Base-by-base conservation (phyloP, 1,284 basidiomycete species). In the Puccinia novopanici region DNA sequence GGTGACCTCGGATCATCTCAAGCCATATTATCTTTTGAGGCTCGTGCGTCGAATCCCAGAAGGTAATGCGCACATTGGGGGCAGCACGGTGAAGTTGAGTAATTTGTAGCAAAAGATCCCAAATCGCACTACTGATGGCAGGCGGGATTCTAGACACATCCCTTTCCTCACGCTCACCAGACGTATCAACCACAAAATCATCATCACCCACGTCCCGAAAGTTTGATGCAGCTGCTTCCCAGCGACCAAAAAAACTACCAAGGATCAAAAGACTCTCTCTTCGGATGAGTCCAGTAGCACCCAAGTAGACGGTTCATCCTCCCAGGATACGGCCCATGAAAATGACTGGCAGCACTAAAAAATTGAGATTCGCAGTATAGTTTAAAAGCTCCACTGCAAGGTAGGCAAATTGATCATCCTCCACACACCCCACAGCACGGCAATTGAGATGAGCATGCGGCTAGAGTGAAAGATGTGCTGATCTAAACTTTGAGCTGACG, bases 31-130 rank as follows among this genome's bases (percentile, higher is more conserved):
- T 84, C 79, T 70, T 55, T 55, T 15, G 88, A 86, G 0, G 91
- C 84, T 12, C 87, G 84, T 82, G 88, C 84, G 82, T 89, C 92
- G 84, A 95, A 93, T 8, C 90, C 90, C 48, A 99, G 89, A 12
- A 99, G 87, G 86, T 94, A 92, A 87, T 98, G 94, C 0, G 92
- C 50, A 98, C 85, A 84, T 96, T 98, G 19, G 95, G 94, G 81
- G 91, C 93, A 0, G 90, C 86, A 13, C 89, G 86, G 63, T 88
- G 88, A 0, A 86, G 85, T n/a, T 89, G 87, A 0, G 95, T 95
- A 82, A 92, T 92, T 76, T 90, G 90, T 59, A 94, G 89, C 81
- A n/a, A 99, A 88, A 99, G 88, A 82, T 96, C 92, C 68, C 99
- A 89, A n/a, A 94, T 91, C 0, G 92, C 90, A 2, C 92, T 87